Conservation (phyloP, 1,139 yeast genomes). For the Yamadazyma diddensiae region DNA sequence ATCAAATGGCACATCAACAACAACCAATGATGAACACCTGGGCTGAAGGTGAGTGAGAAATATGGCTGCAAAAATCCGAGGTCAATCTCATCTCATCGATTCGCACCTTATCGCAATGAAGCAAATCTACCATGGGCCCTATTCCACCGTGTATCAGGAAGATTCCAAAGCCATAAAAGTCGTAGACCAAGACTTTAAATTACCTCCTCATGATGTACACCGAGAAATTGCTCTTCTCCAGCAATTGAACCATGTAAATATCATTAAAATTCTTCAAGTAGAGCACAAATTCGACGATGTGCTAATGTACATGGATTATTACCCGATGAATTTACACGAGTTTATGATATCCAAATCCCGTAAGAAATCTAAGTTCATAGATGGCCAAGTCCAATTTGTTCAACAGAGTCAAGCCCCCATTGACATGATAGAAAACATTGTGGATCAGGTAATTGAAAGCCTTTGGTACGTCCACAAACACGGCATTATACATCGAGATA, state of each 20-base stretch:
- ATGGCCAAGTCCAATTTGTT: conserved; percentile 8
- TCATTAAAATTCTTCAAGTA: conserved; percentile 24
- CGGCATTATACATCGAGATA: conserved; percentile 82
- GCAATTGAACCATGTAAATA: conserved; percentile 19
- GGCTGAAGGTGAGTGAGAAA: too few relatives aligned
- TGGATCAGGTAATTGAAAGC: conserved; percentile 19
- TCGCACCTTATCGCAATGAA: conserved; percentile 1
- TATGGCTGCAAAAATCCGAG: too few relatives aligned
- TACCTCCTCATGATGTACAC: conserved; percentile 39
- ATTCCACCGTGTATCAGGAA: conserved; percentile 33
- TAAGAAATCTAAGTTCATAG: conserved; percentile 11
- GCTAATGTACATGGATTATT: conserved; percentile 32
- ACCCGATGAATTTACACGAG: conserved; percentile 25
- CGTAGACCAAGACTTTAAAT: conserved; percentile 36
- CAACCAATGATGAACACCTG: too few relatives aligned
- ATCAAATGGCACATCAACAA: too few relatives aligned
- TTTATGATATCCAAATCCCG: conserved; percentile 19
- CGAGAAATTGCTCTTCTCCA: conserved; percentile 31
- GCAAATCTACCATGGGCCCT: conserved; percentile 33
- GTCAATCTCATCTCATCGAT: too few relatives aligned
- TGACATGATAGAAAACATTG: conserved; percentile 15
- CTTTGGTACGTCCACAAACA: conserved; percentile 31
- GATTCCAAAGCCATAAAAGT: conserved; percentile 33
- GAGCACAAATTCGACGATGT: conserved; percentile 31
- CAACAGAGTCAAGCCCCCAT: conserved; percentile 16